phyloP scores from a whole-genome alignment of 441 rosid genomes.

The Pelargonium citronellum region DNA sequence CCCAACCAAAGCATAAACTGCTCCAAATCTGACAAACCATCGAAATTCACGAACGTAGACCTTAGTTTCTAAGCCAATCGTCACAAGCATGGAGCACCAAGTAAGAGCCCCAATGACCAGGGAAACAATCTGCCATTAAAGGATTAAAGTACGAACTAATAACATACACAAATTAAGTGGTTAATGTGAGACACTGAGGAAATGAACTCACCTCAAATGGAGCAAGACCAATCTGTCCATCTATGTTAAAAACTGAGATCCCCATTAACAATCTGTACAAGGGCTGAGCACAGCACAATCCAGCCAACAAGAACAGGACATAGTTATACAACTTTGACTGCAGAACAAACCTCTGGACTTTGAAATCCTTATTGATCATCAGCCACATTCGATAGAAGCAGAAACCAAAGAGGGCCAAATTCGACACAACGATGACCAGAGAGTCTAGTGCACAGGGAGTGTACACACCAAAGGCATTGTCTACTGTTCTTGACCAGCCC shows the following conservation, averaged over 20 bases:
- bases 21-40: conserved; percentile 89
- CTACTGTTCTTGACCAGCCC: conserved; percentile 63
- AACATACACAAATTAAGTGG: conserved; percentile 12
- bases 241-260: conserved; percentile 66
- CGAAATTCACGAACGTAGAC: conserved; percentile 75
- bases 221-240: conserved; percentile 62
- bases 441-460: conserved; percentile 89
- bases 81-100: conserved; percentile 74
- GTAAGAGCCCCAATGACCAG: conserved; percentile 64
- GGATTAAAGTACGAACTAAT: conserved; percentile 15
- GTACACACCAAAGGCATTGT: conserved; percentile 84
- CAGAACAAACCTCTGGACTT: conserved; percentile 57
- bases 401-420: conserved; percentile 56
- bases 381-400: conserved; percentile 81
- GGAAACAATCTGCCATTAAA: conserved; percentile 57
- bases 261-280: conserved; percentile 82
- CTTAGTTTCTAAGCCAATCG: conserved; percentile 74
- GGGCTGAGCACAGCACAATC: conserved; percentile 71
- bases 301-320: conserved; percentile 61
- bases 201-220: conserved; percentile 83
- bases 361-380: conserved; percentile 50
- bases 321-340: conserved; percentile 68
- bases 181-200: neutral
- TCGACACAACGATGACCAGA: conserved; percentile 58
- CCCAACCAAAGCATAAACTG: conserved; percentile 72